Evolutionary conservation across 1,139 yeast species (phyloP), one percentile per base, ranked within the genome.

Genomic region (Suhomyces taliae): DNA sequence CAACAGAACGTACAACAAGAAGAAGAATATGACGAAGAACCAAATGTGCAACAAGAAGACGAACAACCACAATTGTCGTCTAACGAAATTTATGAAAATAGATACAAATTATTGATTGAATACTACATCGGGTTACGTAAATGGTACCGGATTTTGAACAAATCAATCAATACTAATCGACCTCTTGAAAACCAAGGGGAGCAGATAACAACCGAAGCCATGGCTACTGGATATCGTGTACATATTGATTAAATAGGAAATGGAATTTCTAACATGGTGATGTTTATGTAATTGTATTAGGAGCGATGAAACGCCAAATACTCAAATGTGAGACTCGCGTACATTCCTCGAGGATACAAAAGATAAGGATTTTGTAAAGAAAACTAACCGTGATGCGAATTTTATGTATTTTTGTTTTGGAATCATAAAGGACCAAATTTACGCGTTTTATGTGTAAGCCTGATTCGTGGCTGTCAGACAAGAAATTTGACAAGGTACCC

Each of bases 91-190:
- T 7, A 12, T 14, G 60, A 57, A 36, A 43, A 37, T 7, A 46
- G 53, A 19, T 57, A 44, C 39, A 45, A 49, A 27, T 37, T 48
- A 27, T 48, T 56, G 43, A 46, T 58, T 7, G 52, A 46, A 14
- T 53, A 46, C 41, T 49, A 47, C 37, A 41, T 51, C 38, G 42
- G 46, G 6, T 40, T 58, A 34, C 49, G 53, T 27, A 34, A 44
- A 8, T 41, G 50, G 12, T 50, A 47, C 36, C 47, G 37, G 8
- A 42, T 46, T 6, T 43, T 57, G 34, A 53, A 51, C 37, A 41
- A 41, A 37, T 47, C 54, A 19, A 48, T 52, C 36, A 44, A 48
- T 9, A 50, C 43, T 26, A 46, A 48, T 27, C 39, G 31, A n/a
- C 53, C 57, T n/a, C 39, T 36, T 34, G 40, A 27, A 24, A 29